A percentile compares a stretch with the other conserved stretches of the same genome.
These are phyloP conservation scores for Scytalidium sp. DNA, from an alignment of 2,329 filamentous ascomycete species.

Conservation along the genomic window DNA sequence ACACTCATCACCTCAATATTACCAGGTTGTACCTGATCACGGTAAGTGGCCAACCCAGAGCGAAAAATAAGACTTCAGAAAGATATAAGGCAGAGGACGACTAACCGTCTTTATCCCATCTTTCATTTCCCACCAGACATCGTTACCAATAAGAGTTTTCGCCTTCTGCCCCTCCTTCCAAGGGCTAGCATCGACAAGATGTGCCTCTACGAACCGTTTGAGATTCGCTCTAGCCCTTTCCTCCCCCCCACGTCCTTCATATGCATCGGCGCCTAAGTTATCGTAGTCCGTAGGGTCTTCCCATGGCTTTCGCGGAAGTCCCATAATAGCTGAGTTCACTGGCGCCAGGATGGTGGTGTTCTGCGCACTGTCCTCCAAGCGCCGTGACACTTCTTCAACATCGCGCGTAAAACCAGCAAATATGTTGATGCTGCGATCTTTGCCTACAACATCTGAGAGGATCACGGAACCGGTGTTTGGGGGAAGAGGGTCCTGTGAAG, in stretches of 20 bases:
- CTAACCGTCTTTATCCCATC: constrained; percentile 66
- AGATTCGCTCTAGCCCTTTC: constrained; percentile 77
- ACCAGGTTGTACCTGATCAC: constrained; percentile 68
- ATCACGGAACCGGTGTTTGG: constrained; percentile 50
- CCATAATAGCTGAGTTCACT: constrained; percentile 75
- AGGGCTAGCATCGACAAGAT: constrained; percentile 72
- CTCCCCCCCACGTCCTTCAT: constrained; percentile 71
- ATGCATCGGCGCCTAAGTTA: constrained; percentile 64
- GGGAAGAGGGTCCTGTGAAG: constrained; percentile 14
- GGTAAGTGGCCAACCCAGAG: constrained; percentile 3
- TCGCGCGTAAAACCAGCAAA: constrained; percentile 81
- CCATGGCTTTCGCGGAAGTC: constrained; percentile 83
- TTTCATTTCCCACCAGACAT: constrained; percentile 79
- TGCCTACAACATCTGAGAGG: constrained; percentile 81
- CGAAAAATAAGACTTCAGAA: background rate
- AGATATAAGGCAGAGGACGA: constrained; percentile 12
- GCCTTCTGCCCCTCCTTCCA: constrained; percentile 69
- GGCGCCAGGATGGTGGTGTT: constrained; percentile 89
- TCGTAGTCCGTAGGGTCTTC: constrained; percentile 73
- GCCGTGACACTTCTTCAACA: constrained; percentile 63
- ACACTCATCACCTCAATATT: constrained; percentile 74
- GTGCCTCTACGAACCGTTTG: constrained; percentile 77
- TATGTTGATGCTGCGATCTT: constrained; percentile 74
- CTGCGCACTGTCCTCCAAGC: constrained; percentile 61
- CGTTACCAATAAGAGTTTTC: constrained; percentile 63